Conservation (phyloP, 1,284 basidiomycete genomes). For the Coriolopsis trogii region DNA sequence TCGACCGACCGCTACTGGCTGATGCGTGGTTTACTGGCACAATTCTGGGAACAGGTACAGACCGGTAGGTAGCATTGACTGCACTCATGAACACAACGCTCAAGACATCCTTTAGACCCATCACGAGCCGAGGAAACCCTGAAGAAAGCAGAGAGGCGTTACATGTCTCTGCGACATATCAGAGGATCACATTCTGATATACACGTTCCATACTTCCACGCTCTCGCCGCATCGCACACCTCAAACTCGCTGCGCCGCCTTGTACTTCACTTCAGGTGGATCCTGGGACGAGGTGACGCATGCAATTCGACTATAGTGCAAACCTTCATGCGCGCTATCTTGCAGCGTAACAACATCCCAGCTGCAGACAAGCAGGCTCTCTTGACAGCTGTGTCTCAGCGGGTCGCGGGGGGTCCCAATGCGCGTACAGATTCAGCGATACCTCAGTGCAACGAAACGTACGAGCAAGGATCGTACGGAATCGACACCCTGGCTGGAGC, state of each 20-base stretch:
- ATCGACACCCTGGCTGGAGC: too few species aligned
- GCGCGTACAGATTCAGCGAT: too few species aligned
- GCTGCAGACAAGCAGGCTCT: constrained; percentile 5
- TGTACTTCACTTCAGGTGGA: constrained; percentile 10
- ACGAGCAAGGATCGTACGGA: too few species aligned
- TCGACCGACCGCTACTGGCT: constrained; percentile 46
- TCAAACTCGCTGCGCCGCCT: constrained; percentile 11
- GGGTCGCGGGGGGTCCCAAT: too few species aligned
- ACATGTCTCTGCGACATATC: constrained; percentile 12
- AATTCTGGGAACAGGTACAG: neutral
- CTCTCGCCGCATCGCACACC: constrained; percentile 20
- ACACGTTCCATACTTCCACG: constrained; percentile 30
- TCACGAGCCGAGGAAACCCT: constrained; percentile 22
- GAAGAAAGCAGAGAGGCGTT: constrained; percentile 29
- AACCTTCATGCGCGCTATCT: constrained; percentile 33
- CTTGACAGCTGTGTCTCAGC: constrained; percentile 10
- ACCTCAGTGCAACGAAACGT: too few species aligned
- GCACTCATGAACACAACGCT: neutral
- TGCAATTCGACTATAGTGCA: constrained; percentile 29
- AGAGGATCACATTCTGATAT: constrained; percentile 17
- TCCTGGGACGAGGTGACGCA: constrained; percentile 16
- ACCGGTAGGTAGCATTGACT: neutral
- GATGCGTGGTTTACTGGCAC: constrained; percentile 39
- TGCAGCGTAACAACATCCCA: constrained; percentile 6
- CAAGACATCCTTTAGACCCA: neutral